Evolutionary conservation across 1,284 basidiomycete species (phyloP).

Genomic region (Malassezia psittaci): DNA sequence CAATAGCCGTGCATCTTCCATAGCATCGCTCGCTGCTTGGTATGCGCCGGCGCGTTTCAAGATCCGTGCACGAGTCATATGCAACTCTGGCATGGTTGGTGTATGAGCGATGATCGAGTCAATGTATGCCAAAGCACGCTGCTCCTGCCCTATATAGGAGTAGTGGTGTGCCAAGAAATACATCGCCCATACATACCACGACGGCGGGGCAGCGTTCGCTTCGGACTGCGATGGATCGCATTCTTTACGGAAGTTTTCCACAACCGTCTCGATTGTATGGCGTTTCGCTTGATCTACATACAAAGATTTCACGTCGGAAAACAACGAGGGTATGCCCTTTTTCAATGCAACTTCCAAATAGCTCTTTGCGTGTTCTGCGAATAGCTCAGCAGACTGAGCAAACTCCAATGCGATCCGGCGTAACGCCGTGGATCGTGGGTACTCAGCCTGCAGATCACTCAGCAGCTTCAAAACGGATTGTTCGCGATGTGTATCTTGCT

Average conservation of each 20-base stretch:
- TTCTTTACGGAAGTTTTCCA: slow-evolving; percentile 40
- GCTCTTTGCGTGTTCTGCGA: slow-evolving; percentile 58
- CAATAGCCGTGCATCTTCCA: slow-evolving; percentile 72
- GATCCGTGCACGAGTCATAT: slow-evolving; percentile 70
- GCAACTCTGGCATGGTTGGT: slow-evolving; percentile 83
- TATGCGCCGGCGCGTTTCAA: slow-evolving; percentile 78
- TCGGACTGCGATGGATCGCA: slow-evolving; percentile 22
- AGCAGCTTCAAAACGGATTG: slow-evolving; percentile 13
- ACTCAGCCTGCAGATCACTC: slow-evolving; percentile 20
- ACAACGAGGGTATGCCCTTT: slow-evolving; percentile 86
- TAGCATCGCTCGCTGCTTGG: slow-evolving; percentile 61
- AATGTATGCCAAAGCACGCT: slow-evolving; percentile 60
- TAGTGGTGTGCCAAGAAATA: slow-evolving; percentile 91
- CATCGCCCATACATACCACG: slow-evolving; percentile 83
- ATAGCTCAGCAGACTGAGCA: slow-evolving; percentile 51
- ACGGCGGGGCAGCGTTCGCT: slow-evolving; percentile 57
- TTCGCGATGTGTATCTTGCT: slow-evolving; percentile 10
- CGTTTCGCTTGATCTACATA: slow-evolving; percentile 63
- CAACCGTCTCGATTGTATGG: slow-evolving; percentile 61
- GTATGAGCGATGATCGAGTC: slow-evolving; percentile 67
- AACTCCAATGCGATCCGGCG: slow-evolving; percentile 32
- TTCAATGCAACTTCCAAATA: slow-evolving; percentile 66
- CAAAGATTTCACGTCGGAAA: slow-evolving; percentile 79
- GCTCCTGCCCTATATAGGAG: slow-evolving; percentile 51
- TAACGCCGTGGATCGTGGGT: slow-evolving; percentile 30